phyloP scores from a whole-genome alignment of 768 basidiomycete genomes.

The Lepiota brunneoincarnata region DNA sequence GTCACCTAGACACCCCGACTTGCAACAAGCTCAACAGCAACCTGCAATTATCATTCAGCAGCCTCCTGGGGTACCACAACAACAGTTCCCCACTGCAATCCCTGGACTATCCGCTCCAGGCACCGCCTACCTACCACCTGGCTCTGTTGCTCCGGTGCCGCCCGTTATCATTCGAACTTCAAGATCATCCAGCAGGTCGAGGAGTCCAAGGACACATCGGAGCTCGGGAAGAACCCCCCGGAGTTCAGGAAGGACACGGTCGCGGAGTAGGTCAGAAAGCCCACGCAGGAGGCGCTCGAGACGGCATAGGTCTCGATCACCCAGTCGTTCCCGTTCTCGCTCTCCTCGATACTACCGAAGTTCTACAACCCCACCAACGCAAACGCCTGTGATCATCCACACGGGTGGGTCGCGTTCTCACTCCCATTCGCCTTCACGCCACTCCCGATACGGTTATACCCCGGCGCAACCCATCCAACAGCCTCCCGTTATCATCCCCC shows the following conservation, averaged over 20 bases:
- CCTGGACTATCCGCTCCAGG: slow-evolving; percentile 5
- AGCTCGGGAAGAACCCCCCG: not conserved
- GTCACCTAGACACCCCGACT: slow-evolving; percentile 23
- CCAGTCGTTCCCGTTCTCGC: slow-evolving; percentile 16
- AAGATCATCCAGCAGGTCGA: slow-evolving; percentile 4
- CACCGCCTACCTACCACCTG: not conserved
- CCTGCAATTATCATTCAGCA: slow-evolving; percentile 27
- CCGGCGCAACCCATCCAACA: not conserved
- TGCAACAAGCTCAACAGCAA: slow-evolving; percentile 23
- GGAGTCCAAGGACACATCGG: not conserved
- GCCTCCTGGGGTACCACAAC: slow-evolving; percentile 21
- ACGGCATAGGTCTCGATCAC: slow-evolving; percentile 11
- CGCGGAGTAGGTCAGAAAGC: slow-evolving; percentile 12
- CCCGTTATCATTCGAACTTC: slow-evolving; percentile 17
- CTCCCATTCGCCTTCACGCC: slow-evolving; percentile 19
- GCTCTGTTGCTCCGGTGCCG: not conserved
- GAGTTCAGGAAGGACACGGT: not conserved
- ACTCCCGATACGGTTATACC: slow-evolving; percentile 5
- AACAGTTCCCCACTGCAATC: slow-evolving; percentile 16
- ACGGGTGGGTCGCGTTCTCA: slow-evolving; percentile 13
- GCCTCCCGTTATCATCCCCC: not conserved
- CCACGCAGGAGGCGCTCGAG: slow-evolving; percentile 3
- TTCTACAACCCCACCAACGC: slow-evolving; percentile 2
- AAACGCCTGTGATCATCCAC: slow-evolving; percentile 8
- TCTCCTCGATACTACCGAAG: slow-evolving; percentile 4